Base-by-base conservation (phyloP, 768 basidiomycete species). In the Lactarius psammicola region DNA sequence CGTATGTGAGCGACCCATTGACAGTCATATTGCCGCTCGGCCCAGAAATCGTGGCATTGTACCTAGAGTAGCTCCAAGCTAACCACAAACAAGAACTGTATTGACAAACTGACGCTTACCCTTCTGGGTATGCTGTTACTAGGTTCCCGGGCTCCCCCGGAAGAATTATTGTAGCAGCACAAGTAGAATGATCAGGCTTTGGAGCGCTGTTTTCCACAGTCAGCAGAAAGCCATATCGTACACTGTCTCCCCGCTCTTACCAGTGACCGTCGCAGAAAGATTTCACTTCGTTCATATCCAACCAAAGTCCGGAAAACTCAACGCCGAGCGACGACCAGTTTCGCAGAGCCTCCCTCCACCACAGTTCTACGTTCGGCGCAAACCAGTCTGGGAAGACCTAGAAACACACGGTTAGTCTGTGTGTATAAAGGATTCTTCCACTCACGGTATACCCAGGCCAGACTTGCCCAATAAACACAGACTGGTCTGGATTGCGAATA, bases 11-110 rank as follows among this genome's bases (percentile, higher is more conserved):
- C 2, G 78, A 83, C 7, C 87, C 88, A 60, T 88, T 86, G 67
- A 90, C 80, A 15, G 87, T 89, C 73, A 91, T 83, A 71, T 91
- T 92, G 4, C 89, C 89, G 67, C 87, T 89, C 0, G 84, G 82
- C 17, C 88, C 89, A 70, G 80, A 89, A 17, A 83, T 71, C 0
- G 83, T 80, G 23, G 80, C 69, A 70, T 90, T 82, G 72, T 91
- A 91, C 51, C 88, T 89, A 70, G 20, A 30, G 33, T 26, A 11
- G 6, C 51, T 40, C 57, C 66, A 46, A 28, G 56, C 23, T 36
- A 28, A 20, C 57, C 54, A 30, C 7, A 17, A 31, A 40, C 18
- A 34, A 3, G 11, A 7, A 17, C 3, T 15, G 31, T 17, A 26
- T 11, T 30, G 15, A 23, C 17, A 23, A 49, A 23, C 23, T 44